These are phyloP conservation scores for Thelephora ganbajun DNA, from an alignment of 768 basidiomycete genomes.

Conservation along the genomic window DNA sequence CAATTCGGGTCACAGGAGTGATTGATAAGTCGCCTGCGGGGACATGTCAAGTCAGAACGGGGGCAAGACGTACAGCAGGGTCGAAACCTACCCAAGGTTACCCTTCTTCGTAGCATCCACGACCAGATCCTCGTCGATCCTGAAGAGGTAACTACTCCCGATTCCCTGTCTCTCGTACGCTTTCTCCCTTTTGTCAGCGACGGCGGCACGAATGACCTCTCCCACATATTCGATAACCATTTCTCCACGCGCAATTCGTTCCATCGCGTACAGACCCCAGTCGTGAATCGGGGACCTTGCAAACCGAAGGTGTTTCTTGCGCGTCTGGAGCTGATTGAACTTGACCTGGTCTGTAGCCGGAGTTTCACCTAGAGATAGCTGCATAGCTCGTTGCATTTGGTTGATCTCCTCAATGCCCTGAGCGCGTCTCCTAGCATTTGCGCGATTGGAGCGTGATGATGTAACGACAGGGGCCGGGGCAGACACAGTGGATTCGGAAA, in stretches of 20 bases:
- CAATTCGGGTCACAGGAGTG: constrained; percentile 96
- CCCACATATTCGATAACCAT: constrained; percentile 99
- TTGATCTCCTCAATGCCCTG: constrained; percentile 93
- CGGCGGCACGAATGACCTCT: constrained; percentile 87
- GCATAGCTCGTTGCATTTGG: constrained; percentile 71
- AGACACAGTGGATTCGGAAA: constrained; percentile 30
- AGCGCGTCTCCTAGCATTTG: constrained; percentile 81
- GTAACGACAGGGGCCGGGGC: constrained; percentile 40
- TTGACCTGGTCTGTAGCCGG: constrained; percentile 74
- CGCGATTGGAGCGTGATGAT: constrained; percentile 81
- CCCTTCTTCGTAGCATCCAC: constrained; percentile 99
- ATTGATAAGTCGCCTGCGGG: constrained; percentile 81
- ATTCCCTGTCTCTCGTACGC: constrained; percentile 95
- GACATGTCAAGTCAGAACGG: not conserved
- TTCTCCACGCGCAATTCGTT: constrained; percentile 83
- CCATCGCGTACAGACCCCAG: constrained; percentile 98
- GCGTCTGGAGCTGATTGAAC: constrained; percentile 95
- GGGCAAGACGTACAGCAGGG: not conserved
- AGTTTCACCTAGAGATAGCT: constrained; percentile 61
- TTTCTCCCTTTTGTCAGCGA: constrained; percentile 95
- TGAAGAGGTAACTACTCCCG: constrained; percentile 93
- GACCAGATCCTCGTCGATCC: constrained; percentile 95
- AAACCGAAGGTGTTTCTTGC: constrained; percentile 96
- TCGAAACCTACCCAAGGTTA: constrained; percentile 74
- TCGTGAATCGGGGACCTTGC: constrained; percentile 93